Evolutionary conservation across 345 rosid species (phyloP), one percentile per base, ranked within the genome.

Genomic region (Sisymbrium irio): DNA sequence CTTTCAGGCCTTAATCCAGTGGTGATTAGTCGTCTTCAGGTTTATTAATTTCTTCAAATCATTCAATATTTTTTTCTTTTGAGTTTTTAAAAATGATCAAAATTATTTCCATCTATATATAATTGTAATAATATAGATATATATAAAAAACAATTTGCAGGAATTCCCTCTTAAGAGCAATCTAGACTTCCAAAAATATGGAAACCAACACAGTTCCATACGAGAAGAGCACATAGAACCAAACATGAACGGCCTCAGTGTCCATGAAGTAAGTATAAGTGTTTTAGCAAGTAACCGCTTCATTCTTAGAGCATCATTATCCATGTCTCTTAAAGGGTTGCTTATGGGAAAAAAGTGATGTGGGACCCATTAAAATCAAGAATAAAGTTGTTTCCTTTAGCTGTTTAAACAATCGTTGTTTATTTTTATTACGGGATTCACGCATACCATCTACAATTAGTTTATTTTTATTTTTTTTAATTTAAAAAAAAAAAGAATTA

Each of bases 1-100:
- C 74, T 91, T 7, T 97, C 98, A 9, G 98, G 98, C 55, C 75
- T 79, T 9, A 91, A 93, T 80, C 97, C 98, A 19, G 53, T 88
- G 47, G 66, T 88, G 66, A 85, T 93, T 75, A 78, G 78, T 35
- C 58, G 80, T 22, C 84, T 91, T 19, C 59, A 67, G 77, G 81
- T 67, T 53, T 51, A 7, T 2, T n/a, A 9, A 22, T 22, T 33
- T 51, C 8, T 40, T 42, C 62, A 39, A 39, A 46, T 30, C 63
- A 22, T 7, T 50, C 12, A 57, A 12, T 22, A 22, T 22, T 22
- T 33, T 58, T 40, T 18, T 30, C 3, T 15, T 50, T 36, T 0
- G 0, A 51, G 7, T 9, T 18, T 36, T 3, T 22, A 7, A 40
- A 40, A 19, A 10, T 41, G 6, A 1, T 37, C 20, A 14, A 71